Percentiles rank a stretch among this genome's conserved stretches.
Evolutionary conservation across 208 protist genomes (phyloP).

Genomic region (Balamuthia mandrillaris): DNA sequence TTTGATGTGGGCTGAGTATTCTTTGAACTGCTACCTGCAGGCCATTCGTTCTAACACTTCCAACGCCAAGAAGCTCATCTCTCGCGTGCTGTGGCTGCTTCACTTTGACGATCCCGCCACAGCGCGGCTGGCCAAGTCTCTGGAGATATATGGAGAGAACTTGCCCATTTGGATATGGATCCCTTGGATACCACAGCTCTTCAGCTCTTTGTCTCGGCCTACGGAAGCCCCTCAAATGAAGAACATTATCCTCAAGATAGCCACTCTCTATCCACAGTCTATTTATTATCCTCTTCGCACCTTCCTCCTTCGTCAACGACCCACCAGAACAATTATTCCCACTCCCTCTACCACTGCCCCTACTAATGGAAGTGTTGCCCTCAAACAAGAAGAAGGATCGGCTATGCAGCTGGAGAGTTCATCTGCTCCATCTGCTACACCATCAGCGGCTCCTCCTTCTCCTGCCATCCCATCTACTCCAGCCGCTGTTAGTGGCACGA

Average conservation of each 20-base stretch:
- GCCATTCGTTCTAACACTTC: neutral
- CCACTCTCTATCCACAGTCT: neutral
- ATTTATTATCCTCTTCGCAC: slow-evolving; percentile 33
- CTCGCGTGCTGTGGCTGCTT: neutral
- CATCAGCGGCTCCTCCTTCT: neutral
- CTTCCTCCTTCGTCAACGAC: neutral
- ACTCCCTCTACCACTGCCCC: neutral
- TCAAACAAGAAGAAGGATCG: neutral
- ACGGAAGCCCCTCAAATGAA: neutral
- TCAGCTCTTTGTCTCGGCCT: neutral
- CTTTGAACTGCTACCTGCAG: slow-evolving; percentile 53
- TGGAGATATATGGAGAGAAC: neutral
- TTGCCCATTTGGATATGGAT: slow-evolving; percentile 24
- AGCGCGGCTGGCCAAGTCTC: neutral
- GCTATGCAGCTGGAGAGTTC: no score
- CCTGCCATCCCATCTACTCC: neutral
- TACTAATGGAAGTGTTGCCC: neutral
- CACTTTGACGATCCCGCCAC: neutral
- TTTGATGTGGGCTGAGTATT: slow-evolving; percentile 42
- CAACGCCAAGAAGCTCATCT: no score
- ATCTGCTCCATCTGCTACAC: no score
- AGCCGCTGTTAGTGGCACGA: no score
- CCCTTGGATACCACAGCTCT: neutral
- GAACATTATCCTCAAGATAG: slow-evolving; percentile 17
- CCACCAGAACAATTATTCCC: neutral